phyloP scores from a whole-genome alignment of 306 rosid genomes.

The Mucuna pruriens region DNA sequence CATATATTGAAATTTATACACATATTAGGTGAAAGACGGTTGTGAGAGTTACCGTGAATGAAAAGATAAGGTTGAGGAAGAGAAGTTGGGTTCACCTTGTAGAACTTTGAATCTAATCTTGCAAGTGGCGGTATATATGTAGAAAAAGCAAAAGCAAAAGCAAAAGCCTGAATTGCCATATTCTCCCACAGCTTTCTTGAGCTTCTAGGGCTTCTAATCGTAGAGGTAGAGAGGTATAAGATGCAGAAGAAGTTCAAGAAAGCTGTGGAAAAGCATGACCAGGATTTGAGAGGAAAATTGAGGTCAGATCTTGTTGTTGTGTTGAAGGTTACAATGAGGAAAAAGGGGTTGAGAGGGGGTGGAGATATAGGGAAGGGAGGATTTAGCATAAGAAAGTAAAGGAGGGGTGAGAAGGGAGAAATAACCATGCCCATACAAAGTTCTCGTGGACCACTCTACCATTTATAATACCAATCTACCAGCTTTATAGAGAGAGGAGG shows the following conservation, averaged over 20 bases:
- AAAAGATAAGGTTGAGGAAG: background rate
- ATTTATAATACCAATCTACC: conserved; percentile 62
- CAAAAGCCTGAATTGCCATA: conserved; percentile 68
- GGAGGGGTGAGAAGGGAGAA: conserved; percentile 26
- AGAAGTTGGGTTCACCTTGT: background rate
- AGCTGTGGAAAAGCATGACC: conserved; percentile 99
- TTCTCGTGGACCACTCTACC: conserved; percentile 76
- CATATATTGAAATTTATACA: background rate
- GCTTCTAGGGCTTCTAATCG: conserved; percentile 57
- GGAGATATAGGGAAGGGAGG: conserved; percentile 5
- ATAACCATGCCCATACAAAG: conserved; percentile 53
- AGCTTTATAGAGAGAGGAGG: conserved; percentile 64
- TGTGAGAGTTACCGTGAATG: conserved; percentile 28
- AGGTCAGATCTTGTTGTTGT: conserved; percentile 55
- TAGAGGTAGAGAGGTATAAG: conserved; percentile 4
- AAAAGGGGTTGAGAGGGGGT: background rate
- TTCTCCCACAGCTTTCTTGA: conserved; percentile 99
- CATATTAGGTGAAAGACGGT: background rate
- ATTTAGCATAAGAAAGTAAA: background rate
- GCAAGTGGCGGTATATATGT: background rate
- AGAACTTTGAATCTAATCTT: conserved; percentile 29
- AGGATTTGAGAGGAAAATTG: conserved; percentile 53
- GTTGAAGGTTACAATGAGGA: conserved; percentile 16
- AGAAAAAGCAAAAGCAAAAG: background rate
- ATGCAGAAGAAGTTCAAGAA: conserved; percentile 87